Evolutionary conservation across 768 basidiomycete species (phyloP), one percentile per base, ranked within the genome.

Genomic region (Megacollybia marginata): DNA sequence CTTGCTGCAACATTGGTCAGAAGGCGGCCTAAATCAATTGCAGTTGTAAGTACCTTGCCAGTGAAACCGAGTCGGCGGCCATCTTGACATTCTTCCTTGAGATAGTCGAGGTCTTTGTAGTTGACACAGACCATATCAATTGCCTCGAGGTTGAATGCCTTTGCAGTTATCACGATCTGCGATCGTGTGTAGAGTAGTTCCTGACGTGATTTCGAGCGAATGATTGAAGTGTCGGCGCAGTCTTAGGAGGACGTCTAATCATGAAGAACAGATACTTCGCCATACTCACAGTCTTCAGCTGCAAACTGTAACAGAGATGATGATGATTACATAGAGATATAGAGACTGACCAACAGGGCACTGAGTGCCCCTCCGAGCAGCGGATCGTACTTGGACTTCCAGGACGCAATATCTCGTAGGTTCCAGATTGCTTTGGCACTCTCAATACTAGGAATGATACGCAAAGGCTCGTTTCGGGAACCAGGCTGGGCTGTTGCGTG

Each of bases 101-200:
- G 69, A 51, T 78, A 78, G 13, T 75, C 71, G 9, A 69, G 57
- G 59, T 93, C 82, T 58, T 85, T 87, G 67, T 92, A 94, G 59
- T 93, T 83, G 33, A 93, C 82, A 58, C 91, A 93, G 42, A 87
- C 94, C 88, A 96, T 88, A 63, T 97, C 94, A 57, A 97, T 89
- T 2, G 92, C 88, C 18, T 85, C 80, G 8, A 96, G 70, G 0
- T 79, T 80, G 57, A 85, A 92, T 4, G 92, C 88, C 59, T 86
- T 91, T 6, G 94, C 92, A 0, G 81, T 78, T 42, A 86, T 76
- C 9, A 87, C 88, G 43, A 95, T 78, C 50, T 83, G 78, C 1
- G 90, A 92, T 11, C 94, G 83, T 8, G 92, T 84, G 55, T 80
- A 92, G 6, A 93, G 73, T 34, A 97, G 68, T 62, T 96, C 94